A percentile compares a stretch with the other conserved stretches of the same genome.
These are phyloP conservation scores for Pseudocercospora fijiensis DNA, from an alignment of 2,329 filamentous ascomycete species.

Conservation along the genomic window DNA sequence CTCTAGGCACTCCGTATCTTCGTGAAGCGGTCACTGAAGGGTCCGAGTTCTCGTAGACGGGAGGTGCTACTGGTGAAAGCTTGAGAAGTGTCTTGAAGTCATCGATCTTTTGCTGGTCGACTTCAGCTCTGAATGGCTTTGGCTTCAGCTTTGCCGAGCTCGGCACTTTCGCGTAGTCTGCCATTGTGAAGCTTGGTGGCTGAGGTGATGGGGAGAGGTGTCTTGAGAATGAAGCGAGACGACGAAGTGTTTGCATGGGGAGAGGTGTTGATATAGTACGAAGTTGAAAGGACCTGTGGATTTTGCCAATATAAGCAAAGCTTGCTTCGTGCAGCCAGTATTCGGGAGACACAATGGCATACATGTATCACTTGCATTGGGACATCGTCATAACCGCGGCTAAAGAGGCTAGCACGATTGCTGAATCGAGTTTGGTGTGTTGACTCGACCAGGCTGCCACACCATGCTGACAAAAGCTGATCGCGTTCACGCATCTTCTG, in stretches of 20 bases:
- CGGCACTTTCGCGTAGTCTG: conserved; percentile 37
- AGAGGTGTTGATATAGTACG: background rate
- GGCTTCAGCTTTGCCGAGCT: conserved; percentile 39
- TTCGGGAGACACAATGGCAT: background rate
- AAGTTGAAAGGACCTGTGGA: background rate
- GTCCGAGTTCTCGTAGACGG: conserved; percentile 49
- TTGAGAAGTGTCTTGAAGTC: conserved; percentile 51
- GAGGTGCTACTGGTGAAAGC: conserved; percentile 51
- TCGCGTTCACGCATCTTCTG: background rate
- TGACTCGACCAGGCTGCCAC: background rate
- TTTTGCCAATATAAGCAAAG: background rate
- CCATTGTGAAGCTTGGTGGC: conserved; percentile 16
- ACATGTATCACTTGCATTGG: background rate
- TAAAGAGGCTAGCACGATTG: conserved; percentile 1
- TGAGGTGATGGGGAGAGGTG: conserved; percentile 12
- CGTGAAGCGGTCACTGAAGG: conserved; percentile 25
- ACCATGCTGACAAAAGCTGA: background rate
- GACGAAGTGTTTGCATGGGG: conserved; percentile 21
- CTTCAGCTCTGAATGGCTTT: conserved; percentile 45
- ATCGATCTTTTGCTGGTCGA: conserved; percentile 47
- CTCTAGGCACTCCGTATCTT: conserved; percentile 47
- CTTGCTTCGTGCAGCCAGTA: background rate
- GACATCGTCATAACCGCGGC: background rate
- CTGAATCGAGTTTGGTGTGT: background rate
- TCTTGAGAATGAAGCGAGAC: conserved; percentile 21